Evolutionary conservation across 73 alveolate species (phyloP), one percentile per base, ranked within the genome.

Genomic region (Stentor roeselii): DNA sequence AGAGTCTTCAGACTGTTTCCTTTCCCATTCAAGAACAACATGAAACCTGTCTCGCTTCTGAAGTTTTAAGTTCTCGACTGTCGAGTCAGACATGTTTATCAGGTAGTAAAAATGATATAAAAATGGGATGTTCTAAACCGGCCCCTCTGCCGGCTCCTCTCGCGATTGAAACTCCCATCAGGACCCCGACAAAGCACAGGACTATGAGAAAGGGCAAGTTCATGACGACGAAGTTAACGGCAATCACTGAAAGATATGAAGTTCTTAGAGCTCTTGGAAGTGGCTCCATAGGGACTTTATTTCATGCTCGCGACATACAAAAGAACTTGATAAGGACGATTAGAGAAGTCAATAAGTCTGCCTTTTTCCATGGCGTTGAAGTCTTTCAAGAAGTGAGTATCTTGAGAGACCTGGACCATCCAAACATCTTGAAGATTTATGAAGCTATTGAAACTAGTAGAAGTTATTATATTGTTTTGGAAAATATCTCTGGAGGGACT

Each of bases 221-320:
- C 30, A 6, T 21, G 21, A 50, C 30, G 21, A 50, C 6, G 21
- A 50, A 50, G 67, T 21, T 50, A 6, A 11, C 21, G 67, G 67
- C 67, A 11, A 50, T 50, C 6, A 50, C 67, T 50, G 30, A 50
- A 50, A 50, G 21, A 50, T 50, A 50, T 21, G 30, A 50, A 50
- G 21, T 50, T 21, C 67, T 50, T 21, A 50, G 67, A 50, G 67
- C 67, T 50, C 67, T 50, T 50, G 67, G 67, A 50, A 50, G 67
- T 50, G 67, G 67, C 30, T 11, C 67, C 6, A 50, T 50, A 6
- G 67, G 67, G 6, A 11, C 67, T 11, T 50, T 50, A 50, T 50
- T 50, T 50, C 67, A 50, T 50, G 67, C 67, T 11, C 6, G 21
- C 6, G 67, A 50, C 67, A 50, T 50, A 50, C 30, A 50, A 50